These are phyloP conservation scores for Dalbergia oliveri DNA, from an alignment of 306 rosid genomes.

Conservation along the genomic window DNA sequence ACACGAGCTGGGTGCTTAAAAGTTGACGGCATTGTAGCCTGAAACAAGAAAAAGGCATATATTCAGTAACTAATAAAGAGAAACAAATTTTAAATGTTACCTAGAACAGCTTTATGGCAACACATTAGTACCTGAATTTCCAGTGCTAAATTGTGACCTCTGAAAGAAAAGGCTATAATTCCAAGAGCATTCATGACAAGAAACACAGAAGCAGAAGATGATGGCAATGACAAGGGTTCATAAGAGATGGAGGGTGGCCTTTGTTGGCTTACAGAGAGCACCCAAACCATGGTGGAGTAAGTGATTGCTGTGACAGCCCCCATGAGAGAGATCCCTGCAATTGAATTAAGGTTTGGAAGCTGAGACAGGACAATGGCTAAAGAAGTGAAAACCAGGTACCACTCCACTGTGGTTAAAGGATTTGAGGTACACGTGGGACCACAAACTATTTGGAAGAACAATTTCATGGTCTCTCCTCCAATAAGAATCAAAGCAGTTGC, in stretches of 20 bases:
- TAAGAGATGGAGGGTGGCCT: constrained; percentile 92
- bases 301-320: constrained; percentile 99
- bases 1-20: constrained; percentile 99
- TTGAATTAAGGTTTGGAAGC: constrained; percentile 98
- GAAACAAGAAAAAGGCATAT: constrained; percentile 35
- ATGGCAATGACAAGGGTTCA: constrained; percentile 69
- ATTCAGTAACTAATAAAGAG: neutral
- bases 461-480: constrained; percentile 99
- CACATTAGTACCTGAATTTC: constrained; percentile 81
- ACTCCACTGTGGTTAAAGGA: constrained; percentile 94
- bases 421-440: constrained; percentile 90
- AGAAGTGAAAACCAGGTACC: constrained; percentile 97
- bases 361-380: constrained; percentile 93
- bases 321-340: constrained; percentile 93
- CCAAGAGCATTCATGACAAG: constrained; percentile 93
- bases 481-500: constrained; percentile 97
- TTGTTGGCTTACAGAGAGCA: constrained; percentile 88
- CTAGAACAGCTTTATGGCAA: neutral
- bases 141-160: constrained; percentile 91
- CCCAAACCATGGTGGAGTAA: constrained; percentile 97
- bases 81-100: constrained; percentile 10
- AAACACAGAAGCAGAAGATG: constrained; percentile 72
- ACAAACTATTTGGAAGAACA: constrained; percentile 92
- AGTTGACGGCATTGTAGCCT: constrained; percentile 99
- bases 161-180: constrained; percentile 92